Percentiles rank a stretch among this genome's conserved stretches.
Evolutionary conservation across 306 rosid species (phyloP).

Genomic region (Vicia faba): DNA sequence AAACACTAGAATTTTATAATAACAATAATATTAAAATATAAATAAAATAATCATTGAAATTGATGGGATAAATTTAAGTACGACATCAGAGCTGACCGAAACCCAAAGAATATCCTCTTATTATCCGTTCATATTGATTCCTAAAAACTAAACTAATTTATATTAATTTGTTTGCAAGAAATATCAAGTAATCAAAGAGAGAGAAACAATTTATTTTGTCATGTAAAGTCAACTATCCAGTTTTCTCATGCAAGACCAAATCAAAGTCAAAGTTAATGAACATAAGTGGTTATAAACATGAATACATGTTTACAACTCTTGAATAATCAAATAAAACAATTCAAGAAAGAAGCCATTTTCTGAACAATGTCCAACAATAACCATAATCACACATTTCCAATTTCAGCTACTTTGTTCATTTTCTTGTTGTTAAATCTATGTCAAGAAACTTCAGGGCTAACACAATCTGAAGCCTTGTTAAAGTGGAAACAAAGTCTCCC

Average conservation of each 20-base stretch:
- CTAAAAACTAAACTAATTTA: no score
- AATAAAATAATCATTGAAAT: no score
- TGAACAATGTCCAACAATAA: constrained; percentile 27
- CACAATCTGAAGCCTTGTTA: constrained; percentile 51
- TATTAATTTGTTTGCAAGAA: no score
- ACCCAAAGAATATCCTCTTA: no score
- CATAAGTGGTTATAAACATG: background rate
- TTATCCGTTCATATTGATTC: no score
- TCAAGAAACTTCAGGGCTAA: constrained; percentile 5
- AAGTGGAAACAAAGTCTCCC: constrained; percentile 63
- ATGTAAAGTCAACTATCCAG: background rate
- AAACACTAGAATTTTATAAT: no score
- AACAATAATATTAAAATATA: no score
- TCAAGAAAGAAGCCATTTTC: background rate
- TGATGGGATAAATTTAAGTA: no score
- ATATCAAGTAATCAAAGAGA: no score
- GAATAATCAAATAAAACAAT: background rate
- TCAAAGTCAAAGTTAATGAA: background rate
- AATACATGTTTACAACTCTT: background rate
- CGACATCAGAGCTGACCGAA: no score
- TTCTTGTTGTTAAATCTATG: constrained; percentile 19
- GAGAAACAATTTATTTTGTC: no score
- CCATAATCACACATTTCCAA: background rate
- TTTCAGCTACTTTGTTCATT: constrained; percentile 1
- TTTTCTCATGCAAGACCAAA: background rate